phyloP scores from a whole-genome alignment of 2,329 filamentous ascomycete genomes.

The Cryoendolithus antarcticus region DNA sequence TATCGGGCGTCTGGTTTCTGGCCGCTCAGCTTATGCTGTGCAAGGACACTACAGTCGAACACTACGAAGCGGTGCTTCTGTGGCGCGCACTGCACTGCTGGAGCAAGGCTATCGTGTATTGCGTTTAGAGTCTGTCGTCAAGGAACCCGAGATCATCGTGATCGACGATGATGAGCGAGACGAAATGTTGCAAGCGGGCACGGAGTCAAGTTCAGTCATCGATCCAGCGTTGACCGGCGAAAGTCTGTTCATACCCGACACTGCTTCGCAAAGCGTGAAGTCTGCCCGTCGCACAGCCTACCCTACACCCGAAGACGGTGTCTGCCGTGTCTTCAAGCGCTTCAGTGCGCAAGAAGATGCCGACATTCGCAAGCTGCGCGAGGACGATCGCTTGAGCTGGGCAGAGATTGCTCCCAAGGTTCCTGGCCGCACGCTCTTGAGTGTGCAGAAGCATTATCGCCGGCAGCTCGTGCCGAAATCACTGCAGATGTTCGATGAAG shows the following conservation, averaged over 20 bases:
- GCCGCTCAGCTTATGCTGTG: slow-evolving; percentile 14
- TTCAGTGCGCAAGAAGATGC: slow-evolving; percentile 1
- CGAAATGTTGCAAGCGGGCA: no score
- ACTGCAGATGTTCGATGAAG: slow-evolving; percentile 2
- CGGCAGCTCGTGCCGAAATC: not conserved
- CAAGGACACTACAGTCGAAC: slow-evolving; percentile 12
- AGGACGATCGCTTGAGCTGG: slow-evolving; percentile 14
- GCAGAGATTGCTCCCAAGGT: slow-evolving; percentile 19
- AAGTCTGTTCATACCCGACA: no score
- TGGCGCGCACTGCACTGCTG: slow-evolving; percentile 4
- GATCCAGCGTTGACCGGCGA: no score
- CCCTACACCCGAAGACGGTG: slow-evolving; percentile 1
- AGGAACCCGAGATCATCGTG: no score
- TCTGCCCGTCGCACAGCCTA: no score
- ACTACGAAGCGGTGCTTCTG: slow-evolving; percentile 1
- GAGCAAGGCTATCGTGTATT: not conserved
- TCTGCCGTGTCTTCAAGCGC: not conserved
- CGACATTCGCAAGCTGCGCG: slow-evolving; percentile 1
- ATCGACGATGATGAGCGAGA: no score
- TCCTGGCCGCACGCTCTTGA: slow-evolving; percentile 12
- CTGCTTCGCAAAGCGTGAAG: no score
- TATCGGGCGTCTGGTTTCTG: slow-evolving; percentile 22
- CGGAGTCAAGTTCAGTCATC: no score
- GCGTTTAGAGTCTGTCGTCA: no score
- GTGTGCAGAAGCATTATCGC: no score